Percentiles rank a stretch among this genome's conserved stretches.
Conservation (phyloP, 1,284 basidiomycete species). For the Cryptococcus jaspeensis region DNA sequence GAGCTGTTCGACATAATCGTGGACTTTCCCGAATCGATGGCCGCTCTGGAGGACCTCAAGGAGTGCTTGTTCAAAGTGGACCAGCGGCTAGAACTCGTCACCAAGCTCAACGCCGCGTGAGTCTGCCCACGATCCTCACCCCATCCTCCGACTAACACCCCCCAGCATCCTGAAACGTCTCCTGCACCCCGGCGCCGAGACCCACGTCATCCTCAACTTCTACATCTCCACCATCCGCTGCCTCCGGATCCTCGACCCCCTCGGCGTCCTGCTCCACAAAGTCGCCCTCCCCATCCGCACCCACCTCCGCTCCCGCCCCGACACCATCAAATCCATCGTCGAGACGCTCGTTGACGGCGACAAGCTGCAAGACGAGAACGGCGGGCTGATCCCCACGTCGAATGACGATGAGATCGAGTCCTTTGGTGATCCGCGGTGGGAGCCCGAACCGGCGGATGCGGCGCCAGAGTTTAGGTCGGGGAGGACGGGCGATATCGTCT, state of each 20-base stretch:
- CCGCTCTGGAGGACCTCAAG: conserved; percentile 84
- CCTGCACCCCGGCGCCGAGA: conserved; percentile 93
- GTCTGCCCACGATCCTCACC: conserved; percentile 7
- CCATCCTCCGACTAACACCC: conserved; percentile 3
- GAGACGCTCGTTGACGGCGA: conserved; percentile 83
- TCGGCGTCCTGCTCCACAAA: conserved; percentile 85
- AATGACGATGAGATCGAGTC: conserved; percentile 74
- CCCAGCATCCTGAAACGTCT: conserved; percentile 77
- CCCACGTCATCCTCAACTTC: conserved; percentile 83
- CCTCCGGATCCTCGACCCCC: conserved; percentile 84
- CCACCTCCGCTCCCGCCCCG: conserved; percentile 77
- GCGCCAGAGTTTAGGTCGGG: conserved; percentile 87
- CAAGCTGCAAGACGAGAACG: conserved; percentile 57
- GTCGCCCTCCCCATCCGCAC: conserved; percentile 85
- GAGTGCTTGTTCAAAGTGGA: conserved; percentile 46
- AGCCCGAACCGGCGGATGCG: conserved; percentile 89
- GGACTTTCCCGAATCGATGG: conserved; percentile 82
- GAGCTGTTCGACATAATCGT: conserved; percentile 97
- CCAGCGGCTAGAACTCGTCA: conserved; percentile 42
- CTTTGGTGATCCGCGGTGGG: conserved; percentile 84
- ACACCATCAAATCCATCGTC: conserved; percentile 92
- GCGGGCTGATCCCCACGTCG: conserved; percentile 54
- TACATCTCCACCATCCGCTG: conserved; percentile 95
- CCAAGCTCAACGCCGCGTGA: conserved; percentile 45
- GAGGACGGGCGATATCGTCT: conserved; percentile 85